Conservation (phyloP, 1,284 basidiomycete genomes). For the Boletus smithii region DNA sequence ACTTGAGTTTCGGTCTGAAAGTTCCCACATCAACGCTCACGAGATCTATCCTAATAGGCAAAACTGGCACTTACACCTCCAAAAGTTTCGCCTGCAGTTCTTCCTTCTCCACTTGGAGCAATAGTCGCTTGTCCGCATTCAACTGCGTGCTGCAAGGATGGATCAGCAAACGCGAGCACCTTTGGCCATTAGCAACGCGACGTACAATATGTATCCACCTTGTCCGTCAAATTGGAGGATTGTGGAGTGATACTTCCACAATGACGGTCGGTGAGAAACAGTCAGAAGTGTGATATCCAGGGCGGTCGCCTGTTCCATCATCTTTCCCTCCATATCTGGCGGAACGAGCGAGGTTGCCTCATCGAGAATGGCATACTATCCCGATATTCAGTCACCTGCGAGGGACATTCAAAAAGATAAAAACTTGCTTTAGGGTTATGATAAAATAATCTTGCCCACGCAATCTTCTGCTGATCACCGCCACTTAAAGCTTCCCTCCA, state of each 20-base stretch:
- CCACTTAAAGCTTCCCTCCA: conserved; percentile 93
- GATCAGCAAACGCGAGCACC: background rate
- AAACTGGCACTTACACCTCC: conserved; percentile 61
- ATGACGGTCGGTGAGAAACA: conserved; percentile 86
- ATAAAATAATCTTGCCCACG: conserved; percentile 96
- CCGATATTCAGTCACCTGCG: conserved; percentile 1
- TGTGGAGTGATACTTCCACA: conserved; percentile 94
- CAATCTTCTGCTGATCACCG: conserved; percentile 88
- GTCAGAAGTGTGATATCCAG: conserved; percentile 89
- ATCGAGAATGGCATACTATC: conserved; percentile 91
- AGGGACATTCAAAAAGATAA: background rate
- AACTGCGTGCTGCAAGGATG: conserved; percentile 66
- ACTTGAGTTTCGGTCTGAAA: conserved; percentile 74
- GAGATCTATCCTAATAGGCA: background rate
- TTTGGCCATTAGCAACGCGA: conserved; percentile 17
- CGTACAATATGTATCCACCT: conserved; percentile 83
- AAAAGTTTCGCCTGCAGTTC: conserved; percentile 73
- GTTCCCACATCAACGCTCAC: conserved; percentile 4
- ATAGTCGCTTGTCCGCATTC: conserved; percentile 88
- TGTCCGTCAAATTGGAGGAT: conserved; percentile 88
- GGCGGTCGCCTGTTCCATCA: conserved; percentile 92
- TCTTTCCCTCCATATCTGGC: conserved; percentile 86
- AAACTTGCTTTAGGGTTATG: conserved; percentile 80
- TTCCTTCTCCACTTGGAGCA: conserved; percentile 93
- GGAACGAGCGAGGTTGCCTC: conserved; percentile 96